Percentiles rank a stretch among this genome's conserved stretches.
phyloP scores from a whole-genome alignment of 495 filamentous ascomycete genomes.

The Aspergillus conjunctus region DNA sequence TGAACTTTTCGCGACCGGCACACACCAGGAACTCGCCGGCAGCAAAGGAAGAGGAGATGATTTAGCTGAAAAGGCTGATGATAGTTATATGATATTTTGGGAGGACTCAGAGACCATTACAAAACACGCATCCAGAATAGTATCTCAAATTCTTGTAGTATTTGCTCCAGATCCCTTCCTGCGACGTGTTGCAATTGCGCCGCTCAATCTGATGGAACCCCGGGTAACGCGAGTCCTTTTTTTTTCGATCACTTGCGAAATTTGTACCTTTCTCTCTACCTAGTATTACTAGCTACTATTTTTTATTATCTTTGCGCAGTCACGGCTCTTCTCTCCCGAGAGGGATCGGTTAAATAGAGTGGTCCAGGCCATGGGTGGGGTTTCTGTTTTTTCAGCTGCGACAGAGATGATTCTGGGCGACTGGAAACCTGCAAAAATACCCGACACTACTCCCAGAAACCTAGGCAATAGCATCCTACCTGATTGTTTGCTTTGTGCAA shows the following conservation, averaged over 20 bases:
- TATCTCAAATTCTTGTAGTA: not conserved
- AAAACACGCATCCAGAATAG: not conserved
- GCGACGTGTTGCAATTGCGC: not conserved
- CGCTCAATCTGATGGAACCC: not conserved
- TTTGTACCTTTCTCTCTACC: not conserved
- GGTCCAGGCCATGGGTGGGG: no score
- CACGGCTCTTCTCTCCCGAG: not conserved
- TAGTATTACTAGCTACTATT: not conserved
- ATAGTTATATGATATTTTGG: not conserved
- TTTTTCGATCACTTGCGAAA: not conserved
- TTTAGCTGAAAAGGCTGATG: slow-evolving; percentile 2
- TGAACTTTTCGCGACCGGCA: not conserved
- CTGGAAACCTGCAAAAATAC: not conserved
- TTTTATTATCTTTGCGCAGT: not conserved
- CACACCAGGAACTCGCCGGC: not conserved
- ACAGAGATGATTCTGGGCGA: no score
- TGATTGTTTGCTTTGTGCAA: not conserved
- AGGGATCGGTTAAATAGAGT: not conserved
- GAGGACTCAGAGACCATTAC: not conserved
- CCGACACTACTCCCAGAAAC: not conserved
- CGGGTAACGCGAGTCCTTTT: not conserved
- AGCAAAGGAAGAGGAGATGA: not conserved
- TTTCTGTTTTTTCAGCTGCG: no score
- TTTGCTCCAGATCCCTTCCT: not conserved
- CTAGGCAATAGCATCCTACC: not conserved